Conservation (phyloP, 1,284 basidiomycete genomes). For the Trichosporon asahii region DNA sequence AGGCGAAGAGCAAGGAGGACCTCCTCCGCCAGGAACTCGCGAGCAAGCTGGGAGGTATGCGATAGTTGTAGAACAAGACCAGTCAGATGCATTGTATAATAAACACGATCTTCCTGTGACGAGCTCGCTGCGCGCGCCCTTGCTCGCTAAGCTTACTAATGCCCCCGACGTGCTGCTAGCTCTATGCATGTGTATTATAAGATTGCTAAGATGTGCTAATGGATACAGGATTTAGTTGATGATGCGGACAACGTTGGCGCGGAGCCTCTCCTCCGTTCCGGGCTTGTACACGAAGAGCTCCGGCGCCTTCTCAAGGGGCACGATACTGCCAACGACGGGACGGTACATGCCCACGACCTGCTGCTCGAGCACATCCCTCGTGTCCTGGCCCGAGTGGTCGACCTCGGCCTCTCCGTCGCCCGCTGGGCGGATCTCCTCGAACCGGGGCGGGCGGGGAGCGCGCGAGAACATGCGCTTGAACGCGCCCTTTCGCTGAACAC, state of each 20-base stretch:
- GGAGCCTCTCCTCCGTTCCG: not conserved
- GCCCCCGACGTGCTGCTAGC: too few relatives aligned
- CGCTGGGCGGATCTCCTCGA: constrained; percentile 36
- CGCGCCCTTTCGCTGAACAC: not conserved
- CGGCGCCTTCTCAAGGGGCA: constrained; percentile 44
- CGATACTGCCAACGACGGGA: constrained; percentile 32
- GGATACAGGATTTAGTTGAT: constrained; percentile 14
- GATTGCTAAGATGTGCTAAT: not conserved
- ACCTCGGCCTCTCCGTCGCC: constrained; percentile 47
- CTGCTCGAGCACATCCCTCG: constrained; percentile 48
- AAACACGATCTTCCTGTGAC: not conserved
- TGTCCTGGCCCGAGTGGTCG: constrained; percentile 44
- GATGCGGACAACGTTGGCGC: constrained; percentile 11
- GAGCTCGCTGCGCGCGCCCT: too few relatives aligned
- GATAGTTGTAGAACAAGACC: constrained; percentile 14
- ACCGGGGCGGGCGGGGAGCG: not conserved
- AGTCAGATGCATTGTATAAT: constrained; percentile 23
- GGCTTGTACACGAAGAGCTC: constrained; percentile 33
- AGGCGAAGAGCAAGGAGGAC: constrained; percentile 72
- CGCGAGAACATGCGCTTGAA: not conserved
- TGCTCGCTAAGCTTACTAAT: too few relatives aligned
- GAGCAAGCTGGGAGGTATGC: constrained; percentile 55
- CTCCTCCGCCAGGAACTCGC: constrained; percentile 91
- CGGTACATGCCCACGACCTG: constrained; percentile 35
- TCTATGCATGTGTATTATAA: not conserved